These are phyloP conservation scores for Globisporangium perplexum DNA, from an alignment of 352 stramenopile genomes.

Conservation along the genomic window DNA sequence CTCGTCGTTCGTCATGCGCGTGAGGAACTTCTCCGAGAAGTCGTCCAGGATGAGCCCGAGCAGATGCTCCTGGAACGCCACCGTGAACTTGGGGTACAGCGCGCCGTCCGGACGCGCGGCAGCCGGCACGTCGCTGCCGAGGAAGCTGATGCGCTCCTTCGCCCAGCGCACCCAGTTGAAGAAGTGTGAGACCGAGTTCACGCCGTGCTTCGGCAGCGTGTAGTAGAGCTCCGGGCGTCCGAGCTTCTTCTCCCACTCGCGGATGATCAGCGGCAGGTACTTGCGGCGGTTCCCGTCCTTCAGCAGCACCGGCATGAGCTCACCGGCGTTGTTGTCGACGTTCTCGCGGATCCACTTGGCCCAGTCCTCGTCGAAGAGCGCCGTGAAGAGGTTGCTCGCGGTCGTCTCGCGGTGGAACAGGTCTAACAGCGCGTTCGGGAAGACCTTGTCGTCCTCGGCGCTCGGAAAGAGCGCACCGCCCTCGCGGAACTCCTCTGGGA, in stretches of 20 bases:
- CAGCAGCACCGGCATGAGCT: constrained; percentile 35
- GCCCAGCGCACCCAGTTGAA: constrained; percentile 79
- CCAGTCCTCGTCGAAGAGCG: constrained; percentile 48
- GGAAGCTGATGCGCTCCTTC: constrained; percentile 67
- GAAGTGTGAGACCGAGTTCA: constrained; percentile 61
- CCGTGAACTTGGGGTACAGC: constrained; percentile 65
- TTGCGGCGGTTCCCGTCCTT: constrained; percentile 36
- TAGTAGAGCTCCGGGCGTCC: constrained; percentile 46
- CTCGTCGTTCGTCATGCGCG: constrained; percentile 48
- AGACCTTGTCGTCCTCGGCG: constrained; percentile 37
- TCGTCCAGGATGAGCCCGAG: constrained; percentile 63
- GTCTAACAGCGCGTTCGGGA: constrained; percentile 58
- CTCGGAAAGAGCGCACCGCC: constrained; percentile 57
- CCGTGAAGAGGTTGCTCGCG: constrained; percentile 52
- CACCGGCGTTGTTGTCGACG: constrained; percentile 43
- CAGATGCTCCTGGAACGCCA: constrained; percentile 57
- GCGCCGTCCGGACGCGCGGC: constrained; percentile 33
- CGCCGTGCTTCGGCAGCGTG: constrained; percentile 57
- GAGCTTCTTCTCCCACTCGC: constrained; percentile 59
- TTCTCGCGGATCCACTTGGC: constrained; percentile 54
- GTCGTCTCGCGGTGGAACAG: constrained; percentile 51
- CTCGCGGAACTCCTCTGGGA: constrained; percentile 55
- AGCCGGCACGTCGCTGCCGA: constrained; percentile 43
- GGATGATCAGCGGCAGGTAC: constrained; percentile 52
- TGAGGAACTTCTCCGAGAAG: constrained; percentile 46